phyloP scores from a whole-genome alignment of 129 eudicot genomes.

The Lonicera japonica region DNA sequence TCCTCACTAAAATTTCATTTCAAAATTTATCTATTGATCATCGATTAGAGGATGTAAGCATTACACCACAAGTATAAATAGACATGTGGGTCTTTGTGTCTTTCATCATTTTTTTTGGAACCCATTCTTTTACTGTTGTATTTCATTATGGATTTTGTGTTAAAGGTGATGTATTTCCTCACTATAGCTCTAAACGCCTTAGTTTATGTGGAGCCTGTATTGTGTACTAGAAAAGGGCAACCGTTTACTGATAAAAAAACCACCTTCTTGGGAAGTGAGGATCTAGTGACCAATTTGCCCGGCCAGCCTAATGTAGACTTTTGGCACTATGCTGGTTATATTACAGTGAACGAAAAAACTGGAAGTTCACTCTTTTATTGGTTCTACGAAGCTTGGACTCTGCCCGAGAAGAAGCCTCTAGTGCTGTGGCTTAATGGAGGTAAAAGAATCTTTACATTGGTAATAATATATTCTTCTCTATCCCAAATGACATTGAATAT shows the following conservation, averaged over 20 bases:
- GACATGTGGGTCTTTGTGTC: slow-evolving; percentile 39
- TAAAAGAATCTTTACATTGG: slow-evolving; percentile 21
- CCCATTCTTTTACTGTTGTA: slow-evolving; percentile 27
- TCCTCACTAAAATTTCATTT: too few relatives aligned
- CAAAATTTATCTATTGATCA: slow-evolving; percentile 22
- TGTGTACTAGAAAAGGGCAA: slow-evolving; percentile 43
- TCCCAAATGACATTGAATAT: not conserved
- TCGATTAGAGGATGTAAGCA: slow-evolving; percentile 18
- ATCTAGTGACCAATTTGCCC: slow-evolving; percentile 63
- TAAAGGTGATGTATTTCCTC: slow-evolving; percentile 24
- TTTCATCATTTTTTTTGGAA: slow-evolving; percentile 33
- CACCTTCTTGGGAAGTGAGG: slow-evolving; percentile 27
- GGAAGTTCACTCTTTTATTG: slow-evolving; percentile 83
- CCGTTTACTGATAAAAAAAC: slow-evolving; percentile 36
- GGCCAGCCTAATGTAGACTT: slow-evolving; percentile 63
- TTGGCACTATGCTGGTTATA: slow-evolving; percentile 74
- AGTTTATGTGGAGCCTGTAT: slow-evolving; percentile 25
- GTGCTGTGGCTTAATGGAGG: slow-evolving; percentile 95
- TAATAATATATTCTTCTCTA: not conserved
- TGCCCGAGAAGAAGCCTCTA: slow-evolving; percentile 68
- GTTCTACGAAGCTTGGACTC: slow-evolving; percentile 74
- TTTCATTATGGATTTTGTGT: slow-evolving; percentile 36
- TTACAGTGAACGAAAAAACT: slow-evolving; percentile 60
- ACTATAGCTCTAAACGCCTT: slow-evolving; percentile 19
- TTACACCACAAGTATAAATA: slow-evolving; percentile 42